phyloP scores from a whole-genome alignment of 345 rosid species.

The Euphorbia lathyris region DNA sequence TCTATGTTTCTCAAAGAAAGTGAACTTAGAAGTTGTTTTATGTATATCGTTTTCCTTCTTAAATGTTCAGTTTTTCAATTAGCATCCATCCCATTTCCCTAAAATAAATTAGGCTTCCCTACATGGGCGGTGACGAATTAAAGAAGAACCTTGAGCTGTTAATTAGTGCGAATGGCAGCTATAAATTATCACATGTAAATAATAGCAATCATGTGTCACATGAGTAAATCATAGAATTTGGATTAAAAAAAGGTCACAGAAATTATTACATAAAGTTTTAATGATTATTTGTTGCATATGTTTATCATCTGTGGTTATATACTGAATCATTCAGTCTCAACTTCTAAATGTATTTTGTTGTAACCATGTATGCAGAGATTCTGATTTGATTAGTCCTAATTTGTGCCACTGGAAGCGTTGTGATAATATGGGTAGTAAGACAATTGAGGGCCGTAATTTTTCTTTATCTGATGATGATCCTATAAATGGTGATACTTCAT shows the following conservation, averaged over 20 bases:
- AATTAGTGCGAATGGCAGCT: too few relatives aligned
- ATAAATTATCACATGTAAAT: neutral
- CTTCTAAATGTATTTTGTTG: constrained; percentile 65
- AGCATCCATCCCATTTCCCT: neutral
- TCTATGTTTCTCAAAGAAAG: too few relatives aligned
- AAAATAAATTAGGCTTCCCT: neutral
- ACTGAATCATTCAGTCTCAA: constrained; percentile 2
- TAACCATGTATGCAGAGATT: constrained; percentile 35
- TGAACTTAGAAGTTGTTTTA: too few relatives aligned
- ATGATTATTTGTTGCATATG: neutral
- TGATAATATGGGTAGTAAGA: constrained; percentile 36
- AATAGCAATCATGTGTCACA: neutral
- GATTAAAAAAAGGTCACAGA: neutral
- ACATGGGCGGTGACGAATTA: neutral
- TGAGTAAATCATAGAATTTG: neutral
- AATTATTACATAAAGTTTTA: neutral
- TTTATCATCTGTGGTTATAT: neutral
- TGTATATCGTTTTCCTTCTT: neutral
- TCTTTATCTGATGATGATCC: constrained; percentile 32
- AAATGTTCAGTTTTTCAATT: neutral
- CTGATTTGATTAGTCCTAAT: constrained; percentile 71
- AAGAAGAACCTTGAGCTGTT: neutral
- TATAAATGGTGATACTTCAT: constrained; percentile 18
- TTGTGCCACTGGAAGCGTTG: constrained; percentile 74
- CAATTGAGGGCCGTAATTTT: constrained; percentile 23